Evolutionary conservation across 495 filamentous ascomycete species (phyloP), one percentile per base, ranked within the genome.

Genomic region (Astrocystis sublimbata): DNA sequence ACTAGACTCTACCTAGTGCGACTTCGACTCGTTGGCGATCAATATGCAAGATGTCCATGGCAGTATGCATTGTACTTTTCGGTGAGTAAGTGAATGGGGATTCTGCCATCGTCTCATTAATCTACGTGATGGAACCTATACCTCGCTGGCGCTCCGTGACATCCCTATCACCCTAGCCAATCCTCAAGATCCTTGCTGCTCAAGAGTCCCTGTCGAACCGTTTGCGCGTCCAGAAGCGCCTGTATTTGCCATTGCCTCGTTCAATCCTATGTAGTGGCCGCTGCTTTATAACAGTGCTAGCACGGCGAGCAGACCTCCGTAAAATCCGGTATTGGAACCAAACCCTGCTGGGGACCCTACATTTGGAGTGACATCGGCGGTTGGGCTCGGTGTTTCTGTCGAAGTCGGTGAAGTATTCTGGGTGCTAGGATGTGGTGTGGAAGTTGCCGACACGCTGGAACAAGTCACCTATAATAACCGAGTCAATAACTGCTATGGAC

Each of bases 251-350:
- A 28, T 17, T 35, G n/a, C 30, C 8, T 23, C 33, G 17, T 21
- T 52, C 28, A 35, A 35, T 23, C 30, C 8, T 30, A 52, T 52
- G 35, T 21, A 6, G 28, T 23, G 36, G 35, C 24, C 33, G 24
- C 13, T 40, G 19, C 38, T 35, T 62, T 26, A 63, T 35, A 63
- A 17, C 43, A 63, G 41, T 13, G 53, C 61, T 33, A 63, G 31
- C 17, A 45, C 53, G 15, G 61, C 61, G 30, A 63, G 52, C 5
- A 63, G 9, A 10, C 61, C 45, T 26, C 53, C 53, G 42, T 47
- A 63, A 36, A 63, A 12, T 35, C 17, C 15, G 45, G 33, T 45
- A 33, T 13, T 24, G 5, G 42, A 36, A 6, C 35, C 61, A 33
- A 41, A 31, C 10, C 23, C 53, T 8, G 35, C 51, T 24, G 23